Conservation (phyloP, 2,329 filamentous ascomycete species). For the Fusarium falciforme region DNA sequence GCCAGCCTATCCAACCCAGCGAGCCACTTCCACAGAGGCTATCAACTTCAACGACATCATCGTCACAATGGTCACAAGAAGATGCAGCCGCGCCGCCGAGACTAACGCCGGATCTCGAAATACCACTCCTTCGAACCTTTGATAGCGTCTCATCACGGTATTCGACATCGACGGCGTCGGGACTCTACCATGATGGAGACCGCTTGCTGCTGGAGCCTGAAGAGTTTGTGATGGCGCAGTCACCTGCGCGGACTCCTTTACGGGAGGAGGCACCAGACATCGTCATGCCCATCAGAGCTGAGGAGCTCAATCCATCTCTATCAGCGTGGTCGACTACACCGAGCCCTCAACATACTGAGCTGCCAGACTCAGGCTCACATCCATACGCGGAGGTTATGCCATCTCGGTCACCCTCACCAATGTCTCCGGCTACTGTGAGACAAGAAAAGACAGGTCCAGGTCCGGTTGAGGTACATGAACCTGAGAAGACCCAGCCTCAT, state of each 20-base stretch:
- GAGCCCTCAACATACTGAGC: constrained; percentile 3
- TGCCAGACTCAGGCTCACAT: neutral
- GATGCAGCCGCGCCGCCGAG: neutral
- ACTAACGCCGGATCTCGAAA: constrained; percentile 13
- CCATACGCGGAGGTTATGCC: neutral
- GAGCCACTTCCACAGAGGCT: constrained; percentile 16
- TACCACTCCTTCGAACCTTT: constrained; percentile 20
- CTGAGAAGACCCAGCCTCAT: neutral
- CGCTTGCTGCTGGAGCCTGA: constrained; percentile 7
- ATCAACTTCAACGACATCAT: constrained; percentile 18
- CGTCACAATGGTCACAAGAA: constrained; percentile 8
- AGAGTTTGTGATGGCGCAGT: constrained; percentile 18
- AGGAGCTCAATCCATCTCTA: constrained; percentile 14
- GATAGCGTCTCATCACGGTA: neutral
- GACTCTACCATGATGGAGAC: constrained; percentile 17
- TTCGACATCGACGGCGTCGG: constrained; percentile 31
- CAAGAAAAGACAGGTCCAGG: neutral
- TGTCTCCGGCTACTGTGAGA: neutral
- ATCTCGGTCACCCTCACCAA: neutral
- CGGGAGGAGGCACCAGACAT: constrained; percentile 13
- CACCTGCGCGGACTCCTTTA: constrained; percentile 7
- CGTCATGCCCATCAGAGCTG: constrained; percentile 11
- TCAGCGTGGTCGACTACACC: constrained; percentile 23
- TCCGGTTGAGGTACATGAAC: neutral
- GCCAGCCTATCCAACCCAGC: constrained; percentile 16